A percentile compares a stretch with the other conserved stretches of the same genome.
Evolutionary conservation across 169 alveolate genomes (phyloP).

Genomic region (Cryptosporidium felis): DNA sequence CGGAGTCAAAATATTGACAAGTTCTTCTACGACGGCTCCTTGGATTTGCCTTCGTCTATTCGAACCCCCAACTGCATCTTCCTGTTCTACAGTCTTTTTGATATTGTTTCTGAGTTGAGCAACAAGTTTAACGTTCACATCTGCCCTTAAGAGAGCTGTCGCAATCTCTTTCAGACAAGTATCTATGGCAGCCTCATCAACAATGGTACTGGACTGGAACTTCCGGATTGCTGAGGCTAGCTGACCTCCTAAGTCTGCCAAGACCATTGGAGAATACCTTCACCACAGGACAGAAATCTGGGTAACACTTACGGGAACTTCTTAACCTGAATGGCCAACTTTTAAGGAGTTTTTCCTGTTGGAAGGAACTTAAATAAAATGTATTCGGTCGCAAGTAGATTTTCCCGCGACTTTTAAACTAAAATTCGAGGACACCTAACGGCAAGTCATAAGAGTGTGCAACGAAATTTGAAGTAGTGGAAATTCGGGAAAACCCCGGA

Average conservation of each 20-base stretch:
- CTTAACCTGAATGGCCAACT: no score
- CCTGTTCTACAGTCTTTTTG: conserved; percentile 81
- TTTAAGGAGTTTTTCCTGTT: no score
- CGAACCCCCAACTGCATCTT: conserved; percentile 82
- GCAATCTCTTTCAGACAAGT: conserved; percentile 90
- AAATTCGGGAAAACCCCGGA: no score
- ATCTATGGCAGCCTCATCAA: conserved; percentile 93
- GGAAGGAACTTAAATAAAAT: no score
- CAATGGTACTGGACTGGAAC: conserved; percentile 90
- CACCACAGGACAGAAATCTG: neutral
- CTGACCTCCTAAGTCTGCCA: conserved; percentile 95
- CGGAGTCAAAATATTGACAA: conserved; percentile 92
- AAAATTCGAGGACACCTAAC: conserved; percentile 19
- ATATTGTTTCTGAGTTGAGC: conserved; percentile 89
- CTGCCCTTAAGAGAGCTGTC: conserved; percentile 92
- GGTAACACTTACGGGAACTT: neutral
- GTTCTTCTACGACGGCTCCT: conserved; percentile 91
- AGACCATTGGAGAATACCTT: conserved; percentile 86
- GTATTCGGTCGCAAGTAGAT: no score
- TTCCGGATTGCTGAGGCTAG: conserved; percentile 92
- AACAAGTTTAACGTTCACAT: conserved; percentile 92
- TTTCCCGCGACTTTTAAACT: conserved; percentile 24
- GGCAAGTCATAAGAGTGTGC: no score
- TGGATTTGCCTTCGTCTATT: conserved; percentile 84
- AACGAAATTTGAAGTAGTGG: no score